Evolutionary conservation across 169 alveolate genomes (phyloP).

Genomic region (Cryptosporidium ryanae): DNA sequence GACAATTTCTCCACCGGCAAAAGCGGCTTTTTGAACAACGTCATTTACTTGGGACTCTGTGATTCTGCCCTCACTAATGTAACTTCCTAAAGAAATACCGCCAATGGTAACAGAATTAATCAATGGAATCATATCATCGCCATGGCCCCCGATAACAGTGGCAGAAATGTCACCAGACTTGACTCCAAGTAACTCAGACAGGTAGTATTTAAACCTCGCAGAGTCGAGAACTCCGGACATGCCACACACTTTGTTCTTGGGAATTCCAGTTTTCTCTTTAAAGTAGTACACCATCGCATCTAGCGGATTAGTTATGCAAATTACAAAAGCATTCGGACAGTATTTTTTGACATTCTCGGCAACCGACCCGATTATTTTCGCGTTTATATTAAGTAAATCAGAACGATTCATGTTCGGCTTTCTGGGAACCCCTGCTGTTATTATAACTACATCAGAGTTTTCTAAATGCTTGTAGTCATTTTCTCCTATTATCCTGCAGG

Average conservation of each 20-base stretch:
- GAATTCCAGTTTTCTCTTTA: slow-evolving; percentile 83
- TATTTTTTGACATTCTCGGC: slow-evolving; percentile 85
- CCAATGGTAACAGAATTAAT: slow-evolving; percentile 81
- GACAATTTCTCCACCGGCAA: slow-evolving; percentile 81
- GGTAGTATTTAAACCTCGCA: slow-evolving; percentile 82
- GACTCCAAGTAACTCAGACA: slow-evolving; percentile 82
- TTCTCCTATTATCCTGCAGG: slow-evolving; percentile 79
- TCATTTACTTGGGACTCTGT: slow-evolving; percentile 76
- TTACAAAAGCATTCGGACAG: slow-evolving; percentile 87
- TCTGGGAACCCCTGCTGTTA: slow-evolving; percentile 89
- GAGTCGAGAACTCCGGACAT: slow-evolving; percentile 89
- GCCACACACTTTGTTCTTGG: slow-evolving; percentile 86
- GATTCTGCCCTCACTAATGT: slow-evolving; percentile 77
- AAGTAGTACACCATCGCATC: slow-evolving; percentile 86
- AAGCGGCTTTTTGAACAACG: slow-evolving; percentile 79
- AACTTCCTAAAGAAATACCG: slow-evolving; percentile 82
- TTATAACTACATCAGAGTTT: slow-evolving; percentile 87
- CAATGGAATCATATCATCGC: slow-evolving; percentile 88
- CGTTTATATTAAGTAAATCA: slow-evolving; percentile 83
- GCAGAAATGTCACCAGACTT: slow-evolving; percentile 85
- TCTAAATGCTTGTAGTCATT: slow-evolving; percentile 78
- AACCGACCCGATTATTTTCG: slow-evolving; percentile 83
- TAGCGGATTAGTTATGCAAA: slow-evolving; percentile 88
- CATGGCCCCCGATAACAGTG: slow-evolving; percentile 88
- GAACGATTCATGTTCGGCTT: slow-evolving; percentile 88